Evolutionary conservation across 331 rosid genomes (phyloP).

Genomic region (Ulmus americana): DNA sequence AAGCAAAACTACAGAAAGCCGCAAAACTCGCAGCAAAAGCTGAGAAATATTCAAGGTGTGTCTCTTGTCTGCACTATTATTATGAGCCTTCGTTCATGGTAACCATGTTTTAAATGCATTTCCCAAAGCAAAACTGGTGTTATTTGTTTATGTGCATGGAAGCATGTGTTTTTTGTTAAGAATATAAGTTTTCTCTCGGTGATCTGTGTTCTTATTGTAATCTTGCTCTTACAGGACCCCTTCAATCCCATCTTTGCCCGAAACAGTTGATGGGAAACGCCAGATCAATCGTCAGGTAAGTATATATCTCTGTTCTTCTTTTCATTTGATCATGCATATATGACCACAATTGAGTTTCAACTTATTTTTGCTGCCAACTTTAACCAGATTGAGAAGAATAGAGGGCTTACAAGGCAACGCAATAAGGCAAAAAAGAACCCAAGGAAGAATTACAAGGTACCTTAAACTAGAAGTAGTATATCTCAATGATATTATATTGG

Average conservation of each 20-base stretch:
- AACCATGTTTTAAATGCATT: background rate
- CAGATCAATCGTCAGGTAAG: conserved; percentile 51
- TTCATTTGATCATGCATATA: background rate
- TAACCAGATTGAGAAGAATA: conserved; percentile 68
- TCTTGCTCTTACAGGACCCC: conserved; percentile 36
- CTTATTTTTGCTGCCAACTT: conserved; percentile 11
- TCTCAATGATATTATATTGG: background rate
- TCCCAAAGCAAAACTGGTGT: background rate
- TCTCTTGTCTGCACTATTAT: conserved; percentile 9
- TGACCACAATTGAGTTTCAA: background rate
- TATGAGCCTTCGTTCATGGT: background rate
- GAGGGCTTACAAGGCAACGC: conserved; percentile 64
- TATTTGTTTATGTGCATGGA: background rate
- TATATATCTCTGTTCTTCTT: background rate
- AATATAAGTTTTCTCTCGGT: background rate
- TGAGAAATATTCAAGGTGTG: conserved; percentile 51
- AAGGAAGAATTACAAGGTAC: conserved; percentile 92
- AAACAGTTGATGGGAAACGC: conserved; percentile 66
- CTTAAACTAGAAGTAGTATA: background rate
- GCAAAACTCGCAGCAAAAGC: conserved; percentile 68
- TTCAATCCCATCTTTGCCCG: conserved; percentile 36
- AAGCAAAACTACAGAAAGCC: conserved; percentile 45
- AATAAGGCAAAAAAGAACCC: conserved; percentile 75
- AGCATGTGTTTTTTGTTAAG: background rate
- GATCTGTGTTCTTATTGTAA: background rate